A percentile compares a stretch with the other conserved stretches of the same genome.
phyloP scores from a whole-genome alignment of 140 eudicot genomes.

The Senecio squalidus region DNA sequence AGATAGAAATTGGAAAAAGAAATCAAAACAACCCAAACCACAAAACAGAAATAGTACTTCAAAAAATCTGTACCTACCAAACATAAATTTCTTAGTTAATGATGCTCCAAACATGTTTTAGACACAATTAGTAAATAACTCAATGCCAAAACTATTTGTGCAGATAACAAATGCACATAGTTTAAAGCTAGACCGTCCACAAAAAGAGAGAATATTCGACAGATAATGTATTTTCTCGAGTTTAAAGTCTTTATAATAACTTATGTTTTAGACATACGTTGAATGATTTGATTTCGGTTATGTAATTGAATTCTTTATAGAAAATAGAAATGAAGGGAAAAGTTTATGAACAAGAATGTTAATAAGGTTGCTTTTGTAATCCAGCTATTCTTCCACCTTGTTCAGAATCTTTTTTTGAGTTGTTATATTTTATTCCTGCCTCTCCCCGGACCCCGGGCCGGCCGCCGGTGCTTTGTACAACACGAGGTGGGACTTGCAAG shows the following conservation, averaged over 20 bases:
- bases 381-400: constrained; percentile 8
- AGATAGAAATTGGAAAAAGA: not conserved
- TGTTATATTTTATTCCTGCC: constrained; percentile 11
- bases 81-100: not conserved
- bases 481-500: constrained; percentile 6
- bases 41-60: too few relatives aligned
- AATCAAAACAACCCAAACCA: not conserved
- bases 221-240: too few relatives aligned
- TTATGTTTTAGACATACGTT: too few relatives aligned
- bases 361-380: not conserved
- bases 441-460: constrained; percentile 9
- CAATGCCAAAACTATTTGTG: too few relatives aligned
- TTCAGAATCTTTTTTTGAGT: not conserved
- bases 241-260: too few relatives aligned
- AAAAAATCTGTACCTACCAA: not conserved
- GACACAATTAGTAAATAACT: too few relatives aligned
- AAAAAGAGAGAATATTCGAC: too few relatives aligned
- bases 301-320: too few relatives aligned
- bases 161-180: too few relatives aligned
- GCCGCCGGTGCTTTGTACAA: constrained; percentile 20
- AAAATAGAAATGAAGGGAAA: not conserved
- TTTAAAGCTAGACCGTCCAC: too few relatives aligned
- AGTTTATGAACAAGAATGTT: constrained; percentile 2
- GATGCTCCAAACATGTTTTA: too few relatives aligned
- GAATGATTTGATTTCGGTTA: too few relatives aligned